phyloP scores from a whole-genome alignment of 1,284 basidiomycete species.

The Tilletia setariae region DNA sequence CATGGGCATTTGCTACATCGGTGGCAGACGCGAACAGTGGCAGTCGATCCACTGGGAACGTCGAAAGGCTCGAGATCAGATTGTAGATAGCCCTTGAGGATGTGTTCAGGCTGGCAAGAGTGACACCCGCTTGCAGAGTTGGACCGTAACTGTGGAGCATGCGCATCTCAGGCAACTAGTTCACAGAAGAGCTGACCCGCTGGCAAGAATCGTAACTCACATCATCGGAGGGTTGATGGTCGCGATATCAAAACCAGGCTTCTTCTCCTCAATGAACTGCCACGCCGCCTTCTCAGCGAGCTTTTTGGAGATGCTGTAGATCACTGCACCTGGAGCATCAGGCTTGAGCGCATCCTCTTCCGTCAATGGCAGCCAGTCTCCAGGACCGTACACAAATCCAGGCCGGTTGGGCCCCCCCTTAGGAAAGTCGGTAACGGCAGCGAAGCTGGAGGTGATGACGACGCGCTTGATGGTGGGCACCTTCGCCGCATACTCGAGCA shows the following conservation, averaged over 20 bases:
- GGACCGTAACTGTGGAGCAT: constrained; percentile 27
- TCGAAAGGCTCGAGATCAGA: constrained; percentile 28
- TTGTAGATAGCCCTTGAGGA: constrained; percentile 40
- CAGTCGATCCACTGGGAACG: constrained; percentile 48
- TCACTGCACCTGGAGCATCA: constrained; percentile 37
- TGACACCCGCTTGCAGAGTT: constrained; percentile 36
- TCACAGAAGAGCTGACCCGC: background rate
- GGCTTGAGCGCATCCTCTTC: constrained; percentile 38
- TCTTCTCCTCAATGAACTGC: constrained; percentile 40
- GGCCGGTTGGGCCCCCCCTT: constrained; percentile 44
- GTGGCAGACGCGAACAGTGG: constrained; percentile 52
- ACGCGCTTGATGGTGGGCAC: constrained; percentile 40
- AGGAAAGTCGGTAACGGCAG: constrained; percentile 40
- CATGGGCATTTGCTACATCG: constrained; percentile 48
- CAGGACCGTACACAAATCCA: constrained; percentile 36
- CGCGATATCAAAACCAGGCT: constrained; percentile 33
- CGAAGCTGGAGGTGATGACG: constrained; percentile 49
- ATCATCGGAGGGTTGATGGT: constrained; percentile 48
- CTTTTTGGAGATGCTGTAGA: constrained; percentile 46
- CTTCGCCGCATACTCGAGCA: constrained; percentile 45
- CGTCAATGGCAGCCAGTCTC: constrained; percentile 42
- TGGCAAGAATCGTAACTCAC: background rate
- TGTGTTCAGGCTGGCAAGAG: constrained; percentile 40
- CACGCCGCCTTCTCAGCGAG: constrained; percentile 47
- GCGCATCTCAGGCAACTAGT: no score